phyloP scores from a whole-genome alignment of 2,329 filamentous ascomycete genomes.

The Magnaporthales sp. region DNA sequence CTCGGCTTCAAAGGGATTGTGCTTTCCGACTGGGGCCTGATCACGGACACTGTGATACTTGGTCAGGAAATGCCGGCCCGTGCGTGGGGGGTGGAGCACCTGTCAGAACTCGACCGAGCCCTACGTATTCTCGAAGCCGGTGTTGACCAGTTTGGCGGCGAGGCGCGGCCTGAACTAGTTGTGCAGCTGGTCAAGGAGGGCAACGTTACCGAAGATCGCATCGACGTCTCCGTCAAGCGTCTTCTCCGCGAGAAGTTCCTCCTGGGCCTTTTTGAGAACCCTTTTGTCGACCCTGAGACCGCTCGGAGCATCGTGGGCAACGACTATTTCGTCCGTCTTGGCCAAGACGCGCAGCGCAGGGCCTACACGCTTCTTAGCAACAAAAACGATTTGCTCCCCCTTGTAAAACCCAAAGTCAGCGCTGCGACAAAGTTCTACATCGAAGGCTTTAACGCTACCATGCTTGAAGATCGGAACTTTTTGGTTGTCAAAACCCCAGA shows the following conservation, averaged over 20 bases:
- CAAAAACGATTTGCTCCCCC: conserved; percentile 11
- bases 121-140: conserved; percentile 35
- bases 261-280: conserved; percentile 42
- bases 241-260: conserved; percentile 41
- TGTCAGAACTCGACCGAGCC: conserved; percentile 30
- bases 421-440: conserved; percentile 11
- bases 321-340: conserved; percentile 28
- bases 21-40: conserved; percentile 41
- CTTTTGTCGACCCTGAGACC: conserved; percentile 33
- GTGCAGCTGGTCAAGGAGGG: conserved; percentile 33
- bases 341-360: conserved; percentile 24
- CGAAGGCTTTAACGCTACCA: no score
- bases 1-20: conserved; percentile 44
- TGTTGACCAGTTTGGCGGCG: conserved; percentile 15
- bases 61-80: conserved; percentile 37
- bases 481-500: conserved; percentile 21
- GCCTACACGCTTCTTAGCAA: no score
- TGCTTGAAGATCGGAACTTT: no score
- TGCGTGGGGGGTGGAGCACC: conserved; percentile 40
- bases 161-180: conserved; percentile 20
- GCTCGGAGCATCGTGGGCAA: conserved; percentile 33
- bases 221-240: conserved; percentile 35
- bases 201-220: conserved; percentile 29
- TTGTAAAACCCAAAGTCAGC: no score
- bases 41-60: conserved; percentile 32